Conservation (phyloP, 2,329 filamentous ascomycete species). For the Cordyceps fumosorosea region DNA sequence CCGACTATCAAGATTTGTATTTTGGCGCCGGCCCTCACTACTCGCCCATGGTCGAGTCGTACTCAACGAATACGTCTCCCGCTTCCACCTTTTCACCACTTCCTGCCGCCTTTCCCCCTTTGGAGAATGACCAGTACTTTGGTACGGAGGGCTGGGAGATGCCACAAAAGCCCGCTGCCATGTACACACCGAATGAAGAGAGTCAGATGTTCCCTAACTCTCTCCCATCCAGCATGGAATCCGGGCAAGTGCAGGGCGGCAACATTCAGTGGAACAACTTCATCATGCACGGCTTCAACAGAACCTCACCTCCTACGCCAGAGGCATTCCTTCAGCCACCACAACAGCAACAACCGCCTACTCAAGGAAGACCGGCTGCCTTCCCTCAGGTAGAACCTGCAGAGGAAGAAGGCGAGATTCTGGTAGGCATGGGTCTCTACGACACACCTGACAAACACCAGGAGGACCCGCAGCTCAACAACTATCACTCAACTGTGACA, state of each 20-base stretch:
- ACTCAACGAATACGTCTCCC: slow-evolving; percentile 54
- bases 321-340: slow-evolving; percentile 48
- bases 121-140: slow-evolving; percentile 34
- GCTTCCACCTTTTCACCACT: slow-evolving; percentile 48
- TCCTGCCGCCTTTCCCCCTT: slow-evolving; percentile 38
- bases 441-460: slow-evolving; percentile 57
- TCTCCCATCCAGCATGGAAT: slow-evolving; percentile 6
- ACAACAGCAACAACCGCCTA: slow-evolving; percentile 39
- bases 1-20: slow-evolving; percentile 36
- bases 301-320: slow-evolving; percentile 52
- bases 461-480: slow-evolving; percentile 43
- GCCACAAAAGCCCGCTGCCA: slow-evolving; percentile 23
- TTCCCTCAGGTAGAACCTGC: slow-evolving; percentile 43
- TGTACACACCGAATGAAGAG: slow-evolving; percentile 21
- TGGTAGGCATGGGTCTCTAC: slow-evolving; percentile 79
- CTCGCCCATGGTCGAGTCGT: slow-evolving; percentile 46
- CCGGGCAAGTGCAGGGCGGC: neutral
- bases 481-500: slow-evolving; percentile 48
- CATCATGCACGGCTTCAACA: slow-evolving; percentile 36
- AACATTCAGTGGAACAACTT: slow-evolving; percentile 40
- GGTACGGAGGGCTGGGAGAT: slow-evolving; percentile 33
- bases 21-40: slow-evolving; percentile 33
- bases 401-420: slow-evolving; percentile 59
- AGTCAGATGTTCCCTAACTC: slow-evolving; percentile 24
- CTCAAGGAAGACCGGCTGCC: slow-evolving; percentile 37